Evolutionary conservation across 306 rosid species (phyloP), one percentile per base, ranked within the genome.

Genomic region (Clitoria ternatea): DNA sequence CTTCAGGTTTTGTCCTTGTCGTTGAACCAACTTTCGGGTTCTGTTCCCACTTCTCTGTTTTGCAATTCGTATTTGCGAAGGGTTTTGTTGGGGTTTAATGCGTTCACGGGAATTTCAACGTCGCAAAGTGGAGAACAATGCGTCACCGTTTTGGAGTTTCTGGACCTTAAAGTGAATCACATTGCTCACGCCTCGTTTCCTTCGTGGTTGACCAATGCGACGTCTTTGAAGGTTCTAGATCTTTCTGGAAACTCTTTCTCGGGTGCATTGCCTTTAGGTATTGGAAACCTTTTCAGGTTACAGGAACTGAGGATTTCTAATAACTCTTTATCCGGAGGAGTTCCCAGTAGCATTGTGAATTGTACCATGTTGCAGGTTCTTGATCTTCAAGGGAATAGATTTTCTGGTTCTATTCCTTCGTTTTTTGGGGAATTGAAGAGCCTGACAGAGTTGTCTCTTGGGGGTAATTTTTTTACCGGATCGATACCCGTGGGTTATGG

Each of bases 1-100:
- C 96, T 91, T 69, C 83, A 85, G 53, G 88, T 91, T 32, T 77
- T 91, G 60, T 86, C 97, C 5, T 60, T 91, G 43, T 84, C 91
- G 2, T 33, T 59, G 65, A 91, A 91, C 35, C 72, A 27, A 0
- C 61, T 91, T 11, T 83, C 91, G 0, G 96, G 97, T 62, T 73
- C 67, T 69, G 91, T 89, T 69, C 97, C 96, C 78, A 26, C 77
- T 3, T 45, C 89, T 2, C 24, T 89, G 37, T 61, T 82, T 8
- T 91, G 97, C 78, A 78, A 66, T 26, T n/a, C 26, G 6, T 49
- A 27, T 69, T 44, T 89, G 62, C 73, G 85, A 66, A 80, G 69
- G 4, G 80, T 87, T 33, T 70, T 77, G 23, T 70, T 91, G 3
- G 93, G 81, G 1, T 85, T 84, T 64, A 91, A 91, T 81, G 79